Percentiles rank a stretch among this genome's conserved stretches.
Evolutionary conservation across 169 alveolate species (phyloP).

Genomic region (Ichthyophthirius multifiliis): DNA sequence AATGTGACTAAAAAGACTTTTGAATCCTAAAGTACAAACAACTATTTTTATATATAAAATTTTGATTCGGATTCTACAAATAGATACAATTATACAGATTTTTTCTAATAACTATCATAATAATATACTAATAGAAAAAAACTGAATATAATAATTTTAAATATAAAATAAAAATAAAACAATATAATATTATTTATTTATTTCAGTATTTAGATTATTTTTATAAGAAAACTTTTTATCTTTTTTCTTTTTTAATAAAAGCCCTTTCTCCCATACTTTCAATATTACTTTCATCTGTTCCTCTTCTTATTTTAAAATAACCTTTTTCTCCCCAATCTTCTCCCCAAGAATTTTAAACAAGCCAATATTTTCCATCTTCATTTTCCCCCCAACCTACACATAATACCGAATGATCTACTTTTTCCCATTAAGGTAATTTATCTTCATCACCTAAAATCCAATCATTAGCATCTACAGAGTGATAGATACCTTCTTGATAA

Average conservation of each 20-base stretch:
- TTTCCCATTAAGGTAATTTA: constrained; percentile 53
- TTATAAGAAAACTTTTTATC: too few species aligned
- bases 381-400: constrained; percentile 59
- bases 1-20: too few species aligned
- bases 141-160: too few species aligned
- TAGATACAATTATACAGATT: too few species aligned
- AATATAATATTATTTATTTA: too few species aligned
- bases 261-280: constrained; percentile 35
- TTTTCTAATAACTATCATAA: too few species aligned
- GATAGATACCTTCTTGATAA: constrained; percentile 47
- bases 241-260: neutral
- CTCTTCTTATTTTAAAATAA: constrained; percentile 38
- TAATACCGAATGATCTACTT: constrained; percentile 62
- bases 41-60: too few species aligned
- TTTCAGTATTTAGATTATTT: too few species aligned
- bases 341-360: constrained; percentile 43
- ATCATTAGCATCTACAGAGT: constrained; percentile 12
- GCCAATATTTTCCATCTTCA: constrained; percentile 54
- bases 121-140: too few species aligned
- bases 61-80: too few species aligned
- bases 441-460: constrained; percentile 12
- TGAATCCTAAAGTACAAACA: too few species aligned
- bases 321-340: constrained; percentile 44
- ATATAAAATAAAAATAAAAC: too few species aligned
- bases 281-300: constrained; percentile 34